Percentiles rank a stretch among this genome's conserved stretches.
Conservation (phyloP, 805 yeast genomes). For the Saccharomycopsis fodiens region DNA sequence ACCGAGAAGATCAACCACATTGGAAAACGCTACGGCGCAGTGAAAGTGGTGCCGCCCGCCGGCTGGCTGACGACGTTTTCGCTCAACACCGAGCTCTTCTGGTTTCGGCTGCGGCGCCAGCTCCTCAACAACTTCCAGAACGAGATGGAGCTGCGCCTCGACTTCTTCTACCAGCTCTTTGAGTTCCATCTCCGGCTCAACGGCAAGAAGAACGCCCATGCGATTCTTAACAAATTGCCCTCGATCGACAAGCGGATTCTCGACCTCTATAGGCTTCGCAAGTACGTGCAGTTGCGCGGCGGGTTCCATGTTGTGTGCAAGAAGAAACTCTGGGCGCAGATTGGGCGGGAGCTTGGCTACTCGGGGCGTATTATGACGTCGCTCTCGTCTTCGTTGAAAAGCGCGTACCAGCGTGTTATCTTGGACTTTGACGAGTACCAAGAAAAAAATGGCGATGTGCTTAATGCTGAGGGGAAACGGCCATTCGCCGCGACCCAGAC, state of each 20-base stretch:
- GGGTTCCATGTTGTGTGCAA: conserved; percentile 59
- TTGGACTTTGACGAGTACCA: conserved; percentile 25
- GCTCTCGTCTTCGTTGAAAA: conserved; percentile 55
- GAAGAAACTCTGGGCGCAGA: conserved; percentile 72
- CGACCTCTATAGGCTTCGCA: conserved; percentile 53
- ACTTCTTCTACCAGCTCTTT: conserved; percentile 41
- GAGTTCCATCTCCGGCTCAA: conserved; percentile 30
- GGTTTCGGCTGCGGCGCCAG: conserved; percentile 46
- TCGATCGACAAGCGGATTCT: conserved; percentile 58
- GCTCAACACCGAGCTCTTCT: conserved; percentile 38
- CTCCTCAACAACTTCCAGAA: conserved; percentile 34
- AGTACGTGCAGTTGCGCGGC: conserved; percentile 55
- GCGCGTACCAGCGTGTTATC: conserved; percentile 45
- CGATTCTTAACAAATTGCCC: conserved; percentile 41
- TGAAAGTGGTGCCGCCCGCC: conserved; percentile 54
- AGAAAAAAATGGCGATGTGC: neutral
- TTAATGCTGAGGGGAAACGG: conserved; percentile 11
- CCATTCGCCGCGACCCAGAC: neutral
- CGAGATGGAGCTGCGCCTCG: conserved; percentile 36
- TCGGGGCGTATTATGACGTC: conserved; percentile 67
- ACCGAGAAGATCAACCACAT: conserved; percentile 37
- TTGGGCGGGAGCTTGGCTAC: conserved; percentile 75
- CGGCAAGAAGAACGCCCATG: conserved; percentile 23
- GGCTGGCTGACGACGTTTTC: conserved; percentile 29
- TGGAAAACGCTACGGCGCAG: conserved; percentile 55